Evolutionary conservation across 1,284 basidiomycete species (phyloP), one percentile per base, ranked within the genome.

Genomic region (Malassezia yamatoensis): DNA sequence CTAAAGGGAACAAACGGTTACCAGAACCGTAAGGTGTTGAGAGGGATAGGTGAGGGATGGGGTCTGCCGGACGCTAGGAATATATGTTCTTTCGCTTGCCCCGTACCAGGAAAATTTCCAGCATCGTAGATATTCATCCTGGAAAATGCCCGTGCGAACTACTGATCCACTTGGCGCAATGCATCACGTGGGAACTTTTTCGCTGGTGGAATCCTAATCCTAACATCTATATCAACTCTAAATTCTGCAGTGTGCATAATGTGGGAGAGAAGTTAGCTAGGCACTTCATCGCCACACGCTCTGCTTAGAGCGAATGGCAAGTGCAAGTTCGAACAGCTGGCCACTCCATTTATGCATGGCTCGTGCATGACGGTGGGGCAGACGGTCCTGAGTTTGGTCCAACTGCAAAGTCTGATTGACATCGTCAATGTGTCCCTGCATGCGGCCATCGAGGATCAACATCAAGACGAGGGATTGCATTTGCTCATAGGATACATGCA

Each of bases 401-500:
- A 98, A 80, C 67, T 96, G 88, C 13, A 99, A 80, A 51, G 87
- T 81, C 79, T 90, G 90, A 18, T 86, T 83, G 35, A 94, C 89
- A 77, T 96, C 90, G 75, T 99, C 93, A 68, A 98, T 94, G 65
- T 85, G 83, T 15, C 93, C 94, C 63, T 90, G 85, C 35, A 99
- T 88, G 74, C 88, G 91, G 21, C 87, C 88, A 75, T 98, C 93
- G 32, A 96, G 78, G 55, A 99, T 96, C 16, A 98, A 81, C 37
- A 87, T 85, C 58, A 96, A 86, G 35, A 98, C 82, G 32, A 98
- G 82, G 54, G 88, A 88, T 71, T 96, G 91, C 3, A 94, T 90
- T 71, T 96, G 90, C 43, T 82, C 81, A 35, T 82, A 81, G 16
- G 87, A 82, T 16, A 96, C 86, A 65, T 93, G 90, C 49, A 98